Conservation (phyloP, 306 rosid species). For the Canavalia ensiformis region DNA sequence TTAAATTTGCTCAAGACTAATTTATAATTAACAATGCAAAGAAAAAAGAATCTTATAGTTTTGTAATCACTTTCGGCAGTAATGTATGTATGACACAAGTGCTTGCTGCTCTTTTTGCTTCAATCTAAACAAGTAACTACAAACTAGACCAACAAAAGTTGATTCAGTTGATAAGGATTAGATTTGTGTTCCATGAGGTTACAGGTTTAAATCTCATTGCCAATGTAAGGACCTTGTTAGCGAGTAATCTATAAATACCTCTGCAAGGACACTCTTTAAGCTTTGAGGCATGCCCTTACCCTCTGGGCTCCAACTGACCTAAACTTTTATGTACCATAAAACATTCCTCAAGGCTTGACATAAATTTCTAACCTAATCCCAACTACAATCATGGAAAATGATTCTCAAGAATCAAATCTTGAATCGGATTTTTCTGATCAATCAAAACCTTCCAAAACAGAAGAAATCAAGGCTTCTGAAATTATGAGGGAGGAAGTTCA, state of each 20-base stretch:
- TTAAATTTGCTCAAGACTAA: slow-evolving; percentile 10
- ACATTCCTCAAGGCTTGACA: slow-evolving; percentile 7
- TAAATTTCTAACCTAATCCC: slow-evolving; percentile 24
- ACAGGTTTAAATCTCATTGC: too few relatives aligned
- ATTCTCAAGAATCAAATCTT: neutral
- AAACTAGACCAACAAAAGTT: neutral
- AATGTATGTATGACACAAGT: slow-evolving; percentile 24
- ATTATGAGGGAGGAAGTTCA: neutral
- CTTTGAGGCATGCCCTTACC: too few relatives aligned
- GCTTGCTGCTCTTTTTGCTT: slow-evolving; percentile 3
- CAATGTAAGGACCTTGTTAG: too few relatives aligned
- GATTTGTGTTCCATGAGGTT: too few relatives aligned
- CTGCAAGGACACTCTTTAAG: too few relatives aligned
- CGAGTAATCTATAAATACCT: too few relatives aligned
- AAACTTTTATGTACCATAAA: neutral
- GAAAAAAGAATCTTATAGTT: slow-evolving; percentile 20
- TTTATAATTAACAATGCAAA: slow-evolving; percentile 28
- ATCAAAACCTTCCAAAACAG: slow-evolving; percentile 12
- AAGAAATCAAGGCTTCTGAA: neutral
- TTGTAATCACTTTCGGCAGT: slow-evolving; percentile 3
- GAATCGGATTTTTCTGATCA: slow-evolving; percentile 17
- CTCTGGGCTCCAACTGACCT: too few relatives aligned
- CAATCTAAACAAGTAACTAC: slow-evolving; percentile 13
- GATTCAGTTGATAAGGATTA: too few relatives aligned
- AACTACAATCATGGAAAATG: neutral